Evolutionary conservation across 2,329 filamentous ascomycete species (phyloP), one percentile per base, ranked within the genome.

Genomic region (Niveomyces coronatus): DNA sequence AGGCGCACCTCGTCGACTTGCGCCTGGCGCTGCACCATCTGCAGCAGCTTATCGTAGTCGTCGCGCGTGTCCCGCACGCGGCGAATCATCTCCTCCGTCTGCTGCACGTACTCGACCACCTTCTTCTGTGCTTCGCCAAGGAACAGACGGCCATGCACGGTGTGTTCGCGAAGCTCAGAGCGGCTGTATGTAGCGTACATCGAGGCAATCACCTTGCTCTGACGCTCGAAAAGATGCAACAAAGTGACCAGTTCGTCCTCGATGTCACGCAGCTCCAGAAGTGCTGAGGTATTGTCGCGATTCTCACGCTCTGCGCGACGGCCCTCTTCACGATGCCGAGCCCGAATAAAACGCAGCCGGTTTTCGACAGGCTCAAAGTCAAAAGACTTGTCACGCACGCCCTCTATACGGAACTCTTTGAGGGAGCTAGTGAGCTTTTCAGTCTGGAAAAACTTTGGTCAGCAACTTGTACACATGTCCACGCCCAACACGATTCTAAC

Each of bases 21-120:
- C 0, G 76, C 75, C 48, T 80, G 75, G 13, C 76, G 73, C 50
- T 80, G 76, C 28, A 77, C 75, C 65, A 81, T 76, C 52, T 80
- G 74, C 10, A 80, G 68, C 5, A 81, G 64, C 45, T 78, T 78
- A 47, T 79, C 74, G 45, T 78, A 79, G 44, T 78, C 75, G 31
- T 71, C 74, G 27, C 76, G 64, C 3, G 75, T 76, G 4, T 61
- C 60, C 10, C 70, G 65, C 1, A 76, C 74, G n/a, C 74, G 62
- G 24, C 66, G 60, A 6, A 70, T 60, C 76, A 81, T 79, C 37
- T 77, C 72, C 3, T 57, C 55, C 1, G 71, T 61, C 40, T 71
- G 67, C 15, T 64, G 62, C 13, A 62, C 63, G 49, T 79, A 79
- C 39, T 75, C 74, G 2, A 64, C 64, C 2, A 80, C 53, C 26